Percentiles rank a stretch among this genome's conserved stretches.
Conservation (phyloP, 2,329 filamentous ascomycete genomes). For the Elsinoe necatrix region DNA sequence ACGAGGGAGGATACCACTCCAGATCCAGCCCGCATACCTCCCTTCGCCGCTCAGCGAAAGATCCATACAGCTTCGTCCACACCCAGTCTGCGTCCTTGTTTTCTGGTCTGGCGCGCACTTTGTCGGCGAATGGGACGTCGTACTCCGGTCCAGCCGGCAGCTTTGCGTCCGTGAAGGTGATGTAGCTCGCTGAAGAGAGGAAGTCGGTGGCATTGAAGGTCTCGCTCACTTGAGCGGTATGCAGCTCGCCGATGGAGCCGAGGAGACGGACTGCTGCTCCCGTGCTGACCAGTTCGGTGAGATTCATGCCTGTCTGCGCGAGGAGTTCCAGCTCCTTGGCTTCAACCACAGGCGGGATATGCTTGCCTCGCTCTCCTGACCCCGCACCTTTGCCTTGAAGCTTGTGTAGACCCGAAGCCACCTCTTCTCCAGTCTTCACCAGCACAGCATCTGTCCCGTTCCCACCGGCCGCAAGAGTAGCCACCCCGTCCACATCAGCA, state of each 20-base stretch:
- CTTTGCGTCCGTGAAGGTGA: conserved; percentile 40
- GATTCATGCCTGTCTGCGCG: background rate
- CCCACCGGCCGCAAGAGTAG: conserved; percentile 30
- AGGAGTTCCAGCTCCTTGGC: background rate
- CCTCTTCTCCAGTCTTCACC: conserved; percentile 23
- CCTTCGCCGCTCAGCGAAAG: conserved; percentile 42
- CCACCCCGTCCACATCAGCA: conserved; percentile 30
- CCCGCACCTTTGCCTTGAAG: background rate
- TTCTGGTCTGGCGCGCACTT: conserved; percentile 35
- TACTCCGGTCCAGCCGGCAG: conserved; percentile 42
- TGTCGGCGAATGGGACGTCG: conserved; percentile 38
- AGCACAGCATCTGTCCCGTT: conserved; percentile 28
- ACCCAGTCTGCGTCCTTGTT: conserved; percentile 39
- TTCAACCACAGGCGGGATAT: background rate
- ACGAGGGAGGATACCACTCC: conserved; percentile 30
- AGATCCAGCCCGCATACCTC: conserved; percentile 47
- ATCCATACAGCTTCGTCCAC: conserved; percentile 44
- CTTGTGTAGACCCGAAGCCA: background rate
- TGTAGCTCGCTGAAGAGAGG: conserved; percentile 36
- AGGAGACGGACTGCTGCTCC: conserved; percentile 22
- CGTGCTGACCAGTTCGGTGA: conserved; percentile 16
- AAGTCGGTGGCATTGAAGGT: conserved; percentile 40
- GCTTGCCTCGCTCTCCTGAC: background rate
- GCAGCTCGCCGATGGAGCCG: conserved; percentile 26
- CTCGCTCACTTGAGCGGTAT: conserved; percentile 19